Evolutionary conservation across 2,329 filamentous ascomycete genomes (phyloP), one percentile per base, ranked within the genome.

Genomic region (Colletotrichum salicis): DNA sequence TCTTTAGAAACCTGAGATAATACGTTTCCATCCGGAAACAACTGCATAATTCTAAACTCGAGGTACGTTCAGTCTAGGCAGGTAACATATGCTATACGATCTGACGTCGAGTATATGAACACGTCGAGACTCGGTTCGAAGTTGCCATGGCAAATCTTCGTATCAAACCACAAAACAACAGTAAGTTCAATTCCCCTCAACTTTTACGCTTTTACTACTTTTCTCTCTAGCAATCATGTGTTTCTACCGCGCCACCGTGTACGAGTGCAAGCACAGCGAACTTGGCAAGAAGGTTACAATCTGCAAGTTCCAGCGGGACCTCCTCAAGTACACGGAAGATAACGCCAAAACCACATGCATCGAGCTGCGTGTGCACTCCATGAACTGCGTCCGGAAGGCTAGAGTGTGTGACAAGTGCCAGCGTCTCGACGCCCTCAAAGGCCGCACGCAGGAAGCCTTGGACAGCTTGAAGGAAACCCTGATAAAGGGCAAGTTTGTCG

Each of bases 191-290:
- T 15, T n/a, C 24, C 15, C 15, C 15, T 11, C 33, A 27, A 13
- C 13, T 41, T 29, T 19, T 29, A 0, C 12, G 3, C 3, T 22
- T 37, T 5, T 22, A 56, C 59, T 22, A 12, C 57, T 3, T 10
- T 27, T 8, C 12, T 11, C 22, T 8, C 33, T 45, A 55, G 27
- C 27, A 62, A 71, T 7, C 59, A 77, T 77, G 76, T 77, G 76
- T 57, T 74, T 73, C 70, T 73, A 76, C 61, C 68, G 73, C 37
- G 54, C 68, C 11, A 71, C 70, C 15, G 29, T 73, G 5, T 75
- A 76, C 62, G n/a, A 29, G 58, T 77, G 76, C 60, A 73, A 70
- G 35, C 75, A 77, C 52, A 67, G 45, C 45, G 59, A 63, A 27
- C 52, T 63, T 35, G 69, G 70, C 33, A 48, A 68, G 24, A 73